phyloP scores from a whole-genome alignment of 208 protist genomes.

The Acanthamoeba healyi region DNA sequence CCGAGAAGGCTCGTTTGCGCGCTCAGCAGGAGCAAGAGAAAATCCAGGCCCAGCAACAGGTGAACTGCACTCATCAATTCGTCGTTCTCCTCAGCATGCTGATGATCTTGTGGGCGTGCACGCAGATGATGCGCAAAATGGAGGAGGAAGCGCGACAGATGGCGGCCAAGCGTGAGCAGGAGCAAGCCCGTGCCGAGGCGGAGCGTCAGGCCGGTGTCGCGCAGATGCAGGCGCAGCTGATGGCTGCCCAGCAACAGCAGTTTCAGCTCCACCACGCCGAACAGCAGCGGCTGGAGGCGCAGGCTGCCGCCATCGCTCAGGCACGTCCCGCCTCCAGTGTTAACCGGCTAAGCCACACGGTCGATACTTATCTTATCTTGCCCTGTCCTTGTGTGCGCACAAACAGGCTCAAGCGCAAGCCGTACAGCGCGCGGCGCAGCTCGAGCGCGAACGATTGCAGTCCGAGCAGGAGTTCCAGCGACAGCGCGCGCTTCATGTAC shows the following conservation, averaged over 20 bases:
- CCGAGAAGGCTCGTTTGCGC: background rate
- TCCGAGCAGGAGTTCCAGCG: background rate
- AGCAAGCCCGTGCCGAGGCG: background rate
- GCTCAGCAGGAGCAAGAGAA: background rate
- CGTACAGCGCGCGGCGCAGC: background rate
- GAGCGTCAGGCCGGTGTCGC: background rate
- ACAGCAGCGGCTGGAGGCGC: background rate
- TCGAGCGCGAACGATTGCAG: background rate
- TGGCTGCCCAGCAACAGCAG: slow-evolving; percentile 16
- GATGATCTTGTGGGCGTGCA: too few species aligned
- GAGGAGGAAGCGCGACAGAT: background rate
- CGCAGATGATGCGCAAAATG: slow-evolving; percentile 24
- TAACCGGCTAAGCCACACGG: too few species aligned
- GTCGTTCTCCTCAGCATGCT: too few species aligned
- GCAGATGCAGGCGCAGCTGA: slow-evolving; percentile 14
- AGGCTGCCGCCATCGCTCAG: too few species aligned
- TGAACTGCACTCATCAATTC: too few species aligned
- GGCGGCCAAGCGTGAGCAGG: background rate
- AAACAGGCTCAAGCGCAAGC: background rate
- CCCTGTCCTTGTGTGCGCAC: too few species aligned
- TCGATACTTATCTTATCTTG: too few species aligned
- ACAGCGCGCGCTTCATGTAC: background rate
- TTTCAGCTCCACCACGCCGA: slow-evolving; percentile 8
- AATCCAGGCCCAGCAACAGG: background rate
- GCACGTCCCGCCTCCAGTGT: too few species aligned